A percentile compares a stretch with the other conserved stretches of the same genome.
Evolutionary conservation across 352 stramenopile species (phyloP).

Genomic region (Globisporangium takayamanum): DNA sequence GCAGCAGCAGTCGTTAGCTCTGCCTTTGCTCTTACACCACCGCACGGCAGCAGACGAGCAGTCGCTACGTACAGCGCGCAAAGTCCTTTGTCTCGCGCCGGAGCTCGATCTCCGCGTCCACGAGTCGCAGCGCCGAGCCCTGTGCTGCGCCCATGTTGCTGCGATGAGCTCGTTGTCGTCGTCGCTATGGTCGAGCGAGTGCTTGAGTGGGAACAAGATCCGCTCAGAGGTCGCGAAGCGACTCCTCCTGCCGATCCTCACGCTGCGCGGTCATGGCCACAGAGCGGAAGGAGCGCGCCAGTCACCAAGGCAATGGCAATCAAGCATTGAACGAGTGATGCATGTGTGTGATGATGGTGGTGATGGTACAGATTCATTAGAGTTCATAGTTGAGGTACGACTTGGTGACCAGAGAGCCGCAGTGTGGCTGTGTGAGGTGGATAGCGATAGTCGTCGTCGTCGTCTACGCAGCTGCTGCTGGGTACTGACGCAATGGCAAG

Average conservation of each 20-base stretch:
- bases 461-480: not conserved
- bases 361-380: no score
- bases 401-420: not conserved
- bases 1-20: not conserved
- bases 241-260: no score
- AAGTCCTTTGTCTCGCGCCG: slow-evolving; percentile 74
- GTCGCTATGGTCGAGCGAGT: not conserved
- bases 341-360: no score
- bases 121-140: slow-evolving; percentile 39
- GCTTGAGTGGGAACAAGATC: not conserved
- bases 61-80: slow-evolving; percentile 43
- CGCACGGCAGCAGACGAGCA: slow-evolving; percentile 1
- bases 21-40: not conserved
- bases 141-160: slow-evolving; percentile 43
- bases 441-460: not conserved
- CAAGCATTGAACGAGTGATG: no score
- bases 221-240: no score
- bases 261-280: no score
- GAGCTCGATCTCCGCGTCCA: slow-evolving; percentile 57
- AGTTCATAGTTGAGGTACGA: no score
- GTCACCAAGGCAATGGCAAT: not conserved
- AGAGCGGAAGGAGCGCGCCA: not conserved
- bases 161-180: not conserved
- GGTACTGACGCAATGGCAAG: slow-evolving; percentile 14
- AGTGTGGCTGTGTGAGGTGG: not conserved